Conservation (phyloP, 257 asterid genomes). For the Petunia axillaris region DNA sequence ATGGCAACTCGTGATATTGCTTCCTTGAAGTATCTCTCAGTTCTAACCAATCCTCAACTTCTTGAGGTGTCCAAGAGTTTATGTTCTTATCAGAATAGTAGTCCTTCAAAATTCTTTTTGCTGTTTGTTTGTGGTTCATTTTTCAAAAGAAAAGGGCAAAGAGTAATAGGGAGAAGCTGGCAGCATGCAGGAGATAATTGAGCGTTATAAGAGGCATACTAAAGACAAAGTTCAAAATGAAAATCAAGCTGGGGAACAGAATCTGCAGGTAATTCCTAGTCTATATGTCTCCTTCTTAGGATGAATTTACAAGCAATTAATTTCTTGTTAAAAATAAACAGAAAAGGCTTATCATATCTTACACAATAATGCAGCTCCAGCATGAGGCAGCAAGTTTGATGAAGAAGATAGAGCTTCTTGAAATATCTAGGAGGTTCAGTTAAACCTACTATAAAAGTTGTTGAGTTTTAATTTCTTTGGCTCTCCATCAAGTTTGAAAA, state of each 20-base stretch:
- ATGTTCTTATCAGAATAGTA: background rate
- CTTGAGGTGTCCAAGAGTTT: background rate
- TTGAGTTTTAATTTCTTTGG: background rate
- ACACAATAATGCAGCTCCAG: constrained; percentile 51
- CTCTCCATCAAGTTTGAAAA: background rate
- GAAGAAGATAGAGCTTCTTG: constrained; percentile 83
- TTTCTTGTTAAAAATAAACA: background rate
- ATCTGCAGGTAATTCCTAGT: constrained; percentile 54
- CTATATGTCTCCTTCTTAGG: background rate
- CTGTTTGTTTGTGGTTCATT: background rate
- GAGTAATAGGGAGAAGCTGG: background rate
- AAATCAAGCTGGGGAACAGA: constrained; percentile 53
- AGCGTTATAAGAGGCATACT: constrained; percentile 63
- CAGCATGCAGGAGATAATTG: constrained; percentile 77
- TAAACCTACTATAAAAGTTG: background rate
- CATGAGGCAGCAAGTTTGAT: constrained; percentile 68
- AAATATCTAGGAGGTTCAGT: constrained; percentile 66
- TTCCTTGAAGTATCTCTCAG: background rate
- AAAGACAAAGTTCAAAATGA: constrained; percentile 55
- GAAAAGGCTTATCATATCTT: background rate
- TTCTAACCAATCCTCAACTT: background rate
- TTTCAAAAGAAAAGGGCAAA: background rate
- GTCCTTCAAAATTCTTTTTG: background rate
- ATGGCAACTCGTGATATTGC: background rate
- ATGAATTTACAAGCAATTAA: background rate